Evolutionary conservation across 108 stramenopile genomes (phyloP).

Genomic region (Skeletonema costatum): DNA sequence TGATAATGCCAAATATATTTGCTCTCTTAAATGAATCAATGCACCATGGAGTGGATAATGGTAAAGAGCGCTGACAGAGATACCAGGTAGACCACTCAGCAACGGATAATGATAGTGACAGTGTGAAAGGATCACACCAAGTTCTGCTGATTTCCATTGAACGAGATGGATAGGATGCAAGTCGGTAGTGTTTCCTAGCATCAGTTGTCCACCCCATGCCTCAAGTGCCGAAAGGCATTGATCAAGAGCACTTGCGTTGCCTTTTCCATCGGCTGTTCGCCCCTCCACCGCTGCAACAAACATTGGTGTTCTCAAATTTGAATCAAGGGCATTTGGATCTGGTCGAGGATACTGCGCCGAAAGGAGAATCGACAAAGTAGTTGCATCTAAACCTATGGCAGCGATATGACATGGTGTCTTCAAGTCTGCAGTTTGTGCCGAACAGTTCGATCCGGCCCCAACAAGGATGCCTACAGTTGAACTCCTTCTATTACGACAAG

Average conservation of each 20-base stretch:
- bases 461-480: slow-evolving; percentile 63
- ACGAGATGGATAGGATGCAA: slow-evolving; percentile 54
- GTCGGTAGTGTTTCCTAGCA: slow-evolving; percentile 30
- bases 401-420: slow-evolving; percentile 66
- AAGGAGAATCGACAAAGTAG: slow-evolving; percentile 59
- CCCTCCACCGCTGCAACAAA: slow-evolving; percentile 69
- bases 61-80: slow-evolving; percentile 59
- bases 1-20: slow-evolving; percentile 22
- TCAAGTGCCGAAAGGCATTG: slow-evolving; percentile 66
- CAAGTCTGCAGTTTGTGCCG: slow-evolving; percentile 36
- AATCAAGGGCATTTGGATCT: slow-evolving; percentile 71
- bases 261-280: slow-evolving; percentile 31
- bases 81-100: slow-evolving; percentile 27
- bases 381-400: slow-evolving; percentile 61
- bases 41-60: slow-evolving; percentile 76
- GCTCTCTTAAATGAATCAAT: slow-evolving; percentile 49
- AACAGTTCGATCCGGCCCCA: slow-evolving; percentile 65
- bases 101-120: slow-evolving; percentile 60
- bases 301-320: slow-evolving; percentile 70
- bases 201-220: slow-evolving; percentile 62
- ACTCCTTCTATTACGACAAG: slow-evolving; percentile 54
- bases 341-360: slow-evolving; percentile 50
- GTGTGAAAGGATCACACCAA: slow-evolving; percentile 51
- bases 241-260: slow-evolving; percentile 49
- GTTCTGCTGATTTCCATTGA: slow-evolving; percentile 52